Evolutionary conservation across 2,329 filamentous ascomycete genomes (phyloP).

Genomic region (Ascochyta lentis): DNA sequence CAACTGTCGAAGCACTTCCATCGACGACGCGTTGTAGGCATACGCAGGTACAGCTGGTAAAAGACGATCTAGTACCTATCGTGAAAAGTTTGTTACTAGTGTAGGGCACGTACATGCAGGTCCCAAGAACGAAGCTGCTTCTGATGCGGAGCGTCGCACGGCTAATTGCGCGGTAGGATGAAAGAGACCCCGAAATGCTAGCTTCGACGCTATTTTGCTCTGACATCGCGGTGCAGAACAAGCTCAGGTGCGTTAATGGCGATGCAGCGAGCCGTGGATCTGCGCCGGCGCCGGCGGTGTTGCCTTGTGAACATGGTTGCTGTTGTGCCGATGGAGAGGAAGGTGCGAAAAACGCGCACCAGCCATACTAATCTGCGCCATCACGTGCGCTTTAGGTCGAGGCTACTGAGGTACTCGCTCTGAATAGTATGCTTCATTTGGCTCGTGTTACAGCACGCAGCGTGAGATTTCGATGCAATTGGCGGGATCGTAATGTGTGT

Average conservation of each 20-base stretch:
- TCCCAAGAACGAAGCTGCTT: constrained; percentile 10
- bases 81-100: not conserved
- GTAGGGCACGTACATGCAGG: constrained; percentile 19
- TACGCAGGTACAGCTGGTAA: not conserved
- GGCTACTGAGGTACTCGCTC: not conserved
- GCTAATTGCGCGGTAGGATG: constrained; percentile 10
- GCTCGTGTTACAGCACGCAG: constrained; percentile 4
- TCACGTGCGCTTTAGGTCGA: not conserved
- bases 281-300: not conserved
- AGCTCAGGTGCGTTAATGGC: not conserved
- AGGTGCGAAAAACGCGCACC: not conserved
- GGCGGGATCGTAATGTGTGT: constrained; percentile 4
- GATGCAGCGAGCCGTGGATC: not conserved
- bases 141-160: not conserved
- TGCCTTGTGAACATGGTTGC: constrained; percentile 1
- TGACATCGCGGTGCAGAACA: not conserved
- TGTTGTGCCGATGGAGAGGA: not conserved
- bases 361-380: not conserved
- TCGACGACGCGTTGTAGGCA: not conserved
- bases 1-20: not conserved
- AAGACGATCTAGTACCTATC: not conserved
- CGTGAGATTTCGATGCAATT: constrained; percentile 7
- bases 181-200: constrained; percentile 3
- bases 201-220: not conserved
- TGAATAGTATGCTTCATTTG: not conserved